Conservation (phyloP, 352 stramenopile species). For the Hyaloperonospora arabidopsidis region DNA sequence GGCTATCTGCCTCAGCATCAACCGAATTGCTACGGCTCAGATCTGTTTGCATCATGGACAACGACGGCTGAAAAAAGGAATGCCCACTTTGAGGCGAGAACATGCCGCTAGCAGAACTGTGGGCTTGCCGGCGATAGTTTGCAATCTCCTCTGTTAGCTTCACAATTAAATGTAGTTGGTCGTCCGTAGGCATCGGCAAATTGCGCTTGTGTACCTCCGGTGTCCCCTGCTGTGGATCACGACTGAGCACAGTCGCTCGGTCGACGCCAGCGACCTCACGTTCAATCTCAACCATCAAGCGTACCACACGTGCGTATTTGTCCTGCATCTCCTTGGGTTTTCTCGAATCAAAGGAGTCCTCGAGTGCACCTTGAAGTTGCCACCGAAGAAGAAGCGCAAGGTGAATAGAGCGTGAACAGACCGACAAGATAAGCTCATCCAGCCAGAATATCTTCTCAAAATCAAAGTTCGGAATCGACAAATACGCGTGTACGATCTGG, state of each 20-base stretch:
- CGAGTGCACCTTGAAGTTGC: slow-evolving; percentile 80
- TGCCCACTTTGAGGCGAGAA: slow-evolving; percentile 22
- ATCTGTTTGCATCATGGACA: slow-evolving; percentile 21
- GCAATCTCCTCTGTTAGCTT: slow-evolving; percentile 73
- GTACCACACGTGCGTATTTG: slow-evolving; percentile 77
- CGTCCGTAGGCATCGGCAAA: slow-evolving; percentile 75
- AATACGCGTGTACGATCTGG: slow-evolving; percentile 84
- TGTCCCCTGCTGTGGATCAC: slow-evolving; percentile 29
- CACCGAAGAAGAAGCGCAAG: slow-evolving; percentile 77
- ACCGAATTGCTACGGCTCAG: slow-evolving; percentile 17
- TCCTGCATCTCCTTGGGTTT: slow-evolving; percentile 79
- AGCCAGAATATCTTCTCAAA: slow-evolving; percentile 88
- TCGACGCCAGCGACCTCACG: slow-evolving; percentile 73
- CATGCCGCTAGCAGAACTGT: slow-evolving; percentile 19
- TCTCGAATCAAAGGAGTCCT: slow-evolving; percentile 75
- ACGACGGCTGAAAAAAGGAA: slow-evolving; percentile 35
- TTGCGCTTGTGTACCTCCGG: slow-evolving; percentile 41
- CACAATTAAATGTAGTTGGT: slow-evolving; percentile 78
- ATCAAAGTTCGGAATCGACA: slow-evolving; percentile 84
- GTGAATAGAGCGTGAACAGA: slow-evolving; percentile 82
- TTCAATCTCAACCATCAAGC: slow-evolving; percentile 82
- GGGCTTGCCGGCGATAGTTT: slow-evolving; percentile 47
- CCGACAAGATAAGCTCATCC: slow-evolving; percentile 81
- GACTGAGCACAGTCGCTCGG: slow-evolving; percentile 51
- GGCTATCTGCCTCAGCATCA: slow-evolving; percentile 46